Evolutionary conservation across 768 basidiomycete genomes (phyloP).

Genomic region (Phanerochaete carnosa): DNA sequence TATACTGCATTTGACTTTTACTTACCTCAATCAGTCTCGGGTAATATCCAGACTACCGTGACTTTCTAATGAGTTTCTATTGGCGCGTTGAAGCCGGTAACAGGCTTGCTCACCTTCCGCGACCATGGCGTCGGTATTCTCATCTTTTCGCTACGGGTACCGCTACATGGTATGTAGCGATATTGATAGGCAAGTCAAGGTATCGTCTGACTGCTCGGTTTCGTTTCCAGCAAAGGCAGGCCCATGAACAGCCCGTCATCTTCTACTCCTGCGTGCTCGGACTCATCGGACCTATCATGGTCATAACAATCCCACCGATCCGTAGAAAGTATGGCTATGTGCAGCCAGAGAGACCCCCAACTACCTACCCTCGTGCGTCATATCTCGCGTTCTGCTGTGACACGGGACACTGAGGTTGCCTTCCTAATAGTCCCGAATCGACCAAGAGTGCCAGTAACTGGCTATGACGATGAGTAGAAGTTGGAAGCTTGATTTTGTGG

Average conservation of each 20-base stretch:
- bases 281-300: slow-evolving; percentile 69
- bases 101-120: slow-evolving; percentile 6
- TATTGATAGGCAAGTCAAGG: neutral
- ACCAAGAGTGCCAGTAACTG: slow-evolving; percentile 60
- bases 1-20: neutral
- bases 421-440: slow-evolving; percentile 61
- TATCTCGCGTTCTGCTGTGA: neutral
- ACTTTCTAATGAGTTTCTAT: neutral
- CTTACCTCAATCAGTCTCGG: neutral
- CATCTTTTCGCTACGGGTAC: slow-evolving; percentile 49
- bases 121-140: slow-evolving; percentile 43
- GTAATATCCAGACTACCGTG: neutral
- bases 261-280: slow-evolving; percentile 85
- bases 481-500: neutral
- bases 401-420: neutral
- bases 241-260: slow-evolving; percentile 88
- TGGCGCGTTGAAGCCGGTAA: neutral
- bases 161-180: slow-evolving; percentile 30
- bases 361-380: slow-evolving; percentile 73
- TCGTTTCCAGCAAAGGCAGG: slow-evolving; percentile 70
- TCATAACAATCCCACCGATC: slow-evolving; percentile 74
- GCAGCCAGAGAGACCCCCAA: slow-evolving; percentile 65
- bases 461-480: slow-evolving; percentile 64
- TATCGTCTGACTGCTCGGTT: neutral
- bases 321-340: slow-evolving; percentile 71